Evolutionary conservation across 2,329 filamentous ascomycete genomes (phyloP), one percentile per base, ranked within the genome.

Genomic region (Trichoderma sp.): DNA sequence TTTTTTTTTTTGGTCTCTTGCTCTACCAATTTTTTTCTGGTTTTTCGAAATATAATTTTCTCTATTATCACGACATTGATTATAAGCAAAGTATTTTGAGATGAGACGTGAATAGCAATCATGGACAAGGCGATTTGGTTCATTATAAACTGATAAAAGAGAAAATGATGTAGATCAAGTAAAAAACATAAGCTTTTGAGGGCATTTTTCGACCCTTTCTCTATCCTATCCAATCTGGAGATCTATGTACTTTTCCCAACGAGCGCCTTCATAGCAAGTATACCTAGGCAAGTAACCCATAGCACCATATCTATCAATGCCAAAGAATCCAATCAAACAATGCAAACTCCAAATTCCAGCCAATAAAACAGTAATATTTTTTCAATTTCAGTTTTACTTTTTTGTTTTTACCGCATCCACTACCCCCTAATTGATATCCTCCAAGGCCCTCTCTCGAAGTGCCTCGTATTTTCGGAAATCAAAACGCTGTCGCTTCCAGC

Each of bases 401-500:
- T 64, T 28, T 30, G 18, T 43, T 24, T 1, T 24, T 24, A 13
- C 10, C 30, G 13, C 51, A 30, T 39, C 55, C 39, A 16, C 10
- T 30, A 11, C 21, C n/a, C 18, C 7, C 21, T 73, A 70, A 26
- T 68, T 68, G 70, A 88, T 77, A 73, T 89, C 87, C 2, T 83
- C 82, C 67, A 88, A 76, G 49, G 82, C 86, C 61, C 78, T 81
- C 72, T 85, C 84, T 16, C 85, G 79, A 10, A 89, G 78, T 24
- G 81, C 80, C 74, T 86, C 83, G 73, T 89, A 89, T 46, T 84
- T 81, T 55, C 78, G 76, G 6, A 79, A 77, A 70, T 89, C 83
- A 71, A 89, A 89, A 26, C 86, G 82, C 72, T 83, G 83, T 32
- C 87, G 79, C 73, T 82, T 82, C 86, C 87, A 89, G 2, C 86